phyloP scores from a whole-genome alignment of 2,329 filamentous ascomycete genomes.

The Phymatotrichopsis omnivora region DNA sequence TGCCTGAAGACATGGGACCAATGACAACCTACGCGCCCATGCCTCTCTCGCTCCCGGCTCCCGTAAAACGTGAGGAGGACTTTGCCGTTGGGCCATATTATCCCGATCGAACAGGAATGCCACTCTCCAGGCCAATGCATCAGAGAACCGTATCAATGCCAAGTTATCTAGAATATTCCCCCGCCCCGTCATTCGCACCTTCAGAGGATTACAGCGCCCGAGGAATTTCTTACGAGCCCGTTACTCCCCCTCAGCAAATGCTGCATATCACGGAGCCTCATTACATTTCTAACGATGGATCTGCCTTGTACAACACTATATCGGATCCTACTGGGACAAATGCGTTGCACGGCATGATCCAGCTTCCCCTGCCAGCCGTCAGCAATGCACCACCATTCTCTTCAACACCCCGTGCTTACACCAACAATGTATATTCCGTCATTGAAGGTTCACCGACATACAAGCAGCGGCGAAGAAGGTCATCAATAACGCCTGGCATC shows the following conservation, averaged over 20 bases:
- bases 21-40: conserved; percentile 59
- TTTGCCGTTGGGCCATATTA: conserved; percentile 42
- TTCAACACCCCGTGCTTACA: conserved; percentile 56
- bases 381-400: conserved; percentile 53
- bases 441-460: conserved; percentile 98
- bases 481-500: conserved; percentile 77
- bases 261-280: conserved; percentile 77
- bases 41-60: conserved; percentile 57
- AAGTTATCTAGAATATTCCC: conserved; percentile 94
- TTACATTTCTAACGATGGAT: conserved; percentile 97
- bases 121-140: conserved; percentile 33
- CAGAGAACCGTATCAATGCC: conserved; percentile 98
- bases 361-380: conserved; percentile 72
- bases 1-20: conserved; percentile 51
- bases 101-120: conserved; percentile 25
- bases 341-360: conserved; percentile 78
- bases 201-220: conserved; percentile 97
- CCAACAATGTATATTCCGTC: conserved; percentile 81
- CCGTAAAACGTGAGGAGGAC: conserved; percentile 83
- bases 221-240: conserved; percentile 89
- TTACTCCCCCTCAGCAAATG: conserved; percentile 89
- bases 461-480: conserved; percentile 89
- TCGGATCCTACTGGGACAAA: conserved; percentile 72
- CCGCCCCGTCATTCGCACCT: conserved; percentile 95
- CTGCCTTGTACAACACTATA: conserved; percentile 87